Conservation (phyloP, 164 flowering plant species). For the Tetracentron sinense region DNA sequence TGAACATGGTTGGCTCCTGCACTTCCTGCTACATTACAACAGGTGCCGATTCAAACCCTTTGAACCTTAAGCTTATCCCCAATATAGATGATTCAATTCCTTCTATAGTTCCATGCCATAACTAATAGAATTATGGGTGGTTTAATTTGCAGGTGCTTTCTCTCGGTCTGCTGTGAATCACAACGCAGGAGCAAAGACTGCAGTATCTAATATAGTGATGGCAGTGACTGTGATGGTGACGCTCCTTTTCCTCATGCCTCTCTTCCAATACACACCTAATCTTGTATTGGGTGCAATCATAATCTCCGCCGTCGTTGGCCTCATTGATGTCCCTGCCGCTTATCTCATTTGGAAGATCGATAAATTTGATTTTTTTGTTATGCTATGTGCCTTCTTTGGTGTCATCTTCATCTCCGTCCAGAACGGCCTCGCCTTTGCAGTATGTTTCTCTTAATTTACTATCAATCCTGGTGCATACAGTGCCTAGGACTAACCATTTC, state of each 20-base stretch:
- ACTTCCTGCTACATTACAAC: conserved; percentile 93
- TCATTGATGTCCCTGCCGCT: conserved; percentile 78
- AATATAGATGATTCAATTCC: no score
- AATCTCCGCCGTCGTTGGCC: conserved; percentile 77
- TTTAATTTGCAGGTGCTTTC: conserved; percentile 59
- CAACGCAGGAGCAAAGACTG: conserved; percentile 89
- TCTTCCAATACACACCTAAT: conserved; percentile 87
- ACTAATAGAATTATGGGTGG: neutral
- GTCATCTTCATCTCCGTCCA: conserved; percentile 82
- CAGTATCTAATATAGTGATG: conserved; percentile 86
- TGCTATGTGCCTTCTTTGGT: conserved; percentile 76
- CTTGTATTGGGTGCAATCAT: conserved; percentile 82
- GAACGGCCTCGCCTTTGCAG: conserved; percentile 77
- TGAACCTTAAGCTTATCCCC: no score
- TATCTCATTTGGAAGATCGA: conserved; percentile 72
- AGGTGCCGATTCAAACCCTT: no score
- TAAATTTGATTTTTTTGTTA: conserved; percentile 69
- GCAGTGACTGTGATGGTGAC: conserved; percentile 82
- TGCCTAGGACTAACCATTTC: no score
- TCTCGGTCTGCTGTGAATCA: conserved; percentile 91
- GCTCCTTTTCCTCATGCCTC: conserved; percentile 84
- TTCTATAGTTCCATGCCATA: no score
- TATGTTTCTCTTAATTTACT: conserved; percentile 27
- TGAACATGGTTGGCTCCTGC: conserved; percentile 86
- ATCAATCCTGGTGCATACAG: no score